A percentile compares a stretch with the other conserved stretches of the same genome.
Evolutionary conservation across 352 stramenopile species (phyloP).

Genomic region (Phytophthora podocarpi): DNA sequence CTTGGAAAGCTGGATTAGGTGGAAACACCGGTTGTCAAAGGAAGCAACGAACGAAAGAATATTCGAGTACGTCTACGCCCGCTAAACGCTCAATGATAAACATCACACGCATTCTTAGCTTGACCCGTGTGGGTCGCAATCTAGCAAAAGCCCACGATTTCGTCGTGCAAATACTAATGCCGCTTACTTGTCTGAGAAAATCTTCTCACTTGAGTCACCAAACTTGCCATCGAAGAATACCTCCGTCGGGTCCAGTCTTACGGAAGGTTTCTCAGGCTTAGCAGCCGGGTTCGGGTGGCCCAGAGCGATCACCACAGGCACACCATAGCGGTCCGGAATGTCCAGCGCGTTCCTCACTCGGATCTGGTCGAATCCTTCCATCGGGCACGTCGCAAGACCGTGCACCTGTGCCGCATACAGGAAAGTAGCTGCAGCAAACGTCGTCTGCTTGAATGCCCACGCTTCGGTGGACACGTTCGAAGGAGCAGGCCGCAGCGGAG

Average conservation of each 20-base stretch:
- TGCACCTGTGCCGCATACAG: slow-evolving; percentile 73
- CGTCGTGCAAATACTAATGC: not conserved
- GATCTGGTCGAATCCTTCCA: slow-evolving; percentile 82
- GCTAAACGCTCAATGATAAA: too few relatives aligned
- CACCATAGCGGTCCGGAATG: slow-evolving; percentile 78
- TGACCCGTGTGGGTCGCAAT: too few relatives aligned
- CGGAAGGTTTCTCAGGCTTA: slow-evolving; percentile 33
- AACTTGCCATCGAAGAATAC: slow-evolving; percentile 90
- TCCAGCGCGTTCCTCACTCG: slow-evolving; percentile 68
- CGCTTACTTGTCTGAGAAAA: slow-evolving; percentile 51
- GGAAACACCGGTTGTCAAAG: too few relatives aligned
- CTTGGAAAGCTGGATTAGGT: slow-evolving; percentile 23
- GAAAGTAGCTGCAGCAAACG: slow-evolving; percentile 74
- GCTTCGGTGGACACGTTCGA: slow-evolving; percentile 67
- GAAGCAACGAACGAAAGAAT: too few relatives aligned
- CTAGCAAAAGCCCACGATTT: too few relatives aligned
- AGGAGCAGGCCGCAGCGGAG: slow-evolving; percentile 65
- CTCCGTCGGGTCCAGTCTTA: slow-evolving; percentile 60
- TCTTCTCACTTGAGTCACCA: slow-evolving; percentile 58
- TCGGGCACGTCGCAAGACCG: slow-evolving; percentile 71
- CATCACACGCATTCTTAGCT: too few relatives aligned
- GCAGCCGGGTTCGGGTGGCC: slow-evolving; percentile 54
- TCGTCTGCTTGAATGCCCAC: slow-evolving; percentile 86
- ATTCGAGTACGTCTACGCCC: too few relatives aligned
- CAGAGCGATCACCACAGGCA: slow-evolving; percentile 75